A percentile compares a stretch with the other conserved stretches of the same genome.
These are phyloP conservation scores for Cladosporium sp. DNA, from an alignment of 2,329 filamentous ascomycete genomes.

Conservation along the genomic window DNA sequence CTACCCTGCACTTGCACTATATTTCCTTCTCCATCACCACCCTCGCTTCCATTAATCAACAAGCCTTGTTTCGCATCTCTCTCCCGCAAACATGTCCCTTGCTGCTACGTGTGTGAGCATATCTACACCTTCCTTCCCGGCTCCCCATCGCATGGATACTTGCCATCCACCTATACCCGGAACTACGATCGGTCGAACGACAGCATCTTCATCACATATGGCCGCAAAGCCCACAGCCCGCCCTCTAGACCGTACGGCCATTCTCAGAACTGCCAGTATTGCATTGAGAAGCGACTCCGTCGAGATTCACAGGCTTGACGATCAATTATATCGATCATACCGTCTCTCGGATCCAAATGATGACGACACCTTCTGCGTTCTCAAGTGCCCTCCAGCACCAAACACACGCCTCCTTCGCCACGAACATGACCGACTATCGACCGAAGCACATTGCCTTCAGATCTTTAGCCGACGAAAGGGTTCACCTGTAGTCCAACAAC, in stretches of 20 bases:
- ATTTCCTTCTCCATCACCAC: neutral
- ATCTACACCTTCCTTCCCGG: conserved; percentile 10
- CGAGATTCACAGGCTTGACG: conserved; percentile 30
- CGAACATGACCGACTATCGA: conserved; percentile 45
- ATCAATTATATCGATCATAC: conserved; percentile 44
- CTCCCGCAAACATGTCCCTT: conserved; percentile 16
- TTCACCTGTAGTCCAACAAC: conserved; percentile 36
- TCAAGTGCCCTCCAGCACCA: conserved; percentile 45
- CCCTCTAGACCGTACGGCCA: conserved; percentile 28
- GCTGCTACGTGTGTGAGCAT: conserved; percentile 16
- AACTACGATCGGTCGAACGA: neutral
- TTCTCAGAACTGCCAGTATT: conserved; percentile 31
- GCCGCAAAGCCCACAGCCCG: conserved; percentile 21
- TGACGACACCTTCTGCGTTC: conserved; percentile 36
- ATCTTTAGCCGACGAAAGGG: conserved; percentile 40
- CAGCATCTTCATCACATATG: conserved; percentile 14
- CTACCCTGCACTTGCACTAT: conserved; percentile 1
- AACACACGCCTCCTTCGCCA: conserved; percentile 46
- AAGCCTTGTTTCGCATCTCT: conserved; percentile 3
- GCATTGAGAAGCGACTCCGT: conserved; percentile 34
- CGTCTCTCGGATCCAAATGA: conserved; percentile 40
- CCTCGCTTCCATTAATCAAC: neutral
- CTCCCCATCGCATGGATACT: conserved; percentile 19
- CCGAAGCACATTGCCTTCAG: conserved; percentile 43
- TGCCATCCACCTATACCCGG: conserved; percentile 14